phyloP scores from a whole-genome alignment of 768 basidiomycete species.

The Tylopilus vinaceipallidus region DNA sequence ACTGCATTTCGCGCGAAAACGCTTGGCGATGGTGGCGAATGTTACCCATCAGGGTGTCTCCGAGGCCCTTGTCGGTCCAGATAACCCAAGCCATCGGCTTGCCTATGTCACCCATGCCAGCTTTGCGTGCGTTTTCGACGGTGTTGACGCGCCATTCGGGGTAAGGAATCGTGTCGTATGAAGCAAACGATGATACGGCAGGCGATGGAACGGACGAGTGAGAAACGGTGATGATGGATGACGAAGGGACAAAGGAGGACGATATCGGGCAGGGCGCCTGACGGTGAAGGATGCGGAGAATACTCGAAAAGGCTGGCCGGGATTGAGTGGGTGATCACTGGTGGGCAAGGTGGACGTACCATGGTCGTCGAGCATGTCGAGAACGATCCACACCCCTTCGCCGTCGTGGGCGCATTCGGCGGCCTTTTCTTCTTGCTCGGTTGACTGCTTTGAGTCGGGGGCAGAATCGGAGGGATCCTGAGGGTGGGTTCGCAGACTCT shows the following conservation, averaged over 20 bases:
- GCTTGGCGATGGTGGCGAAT: constrained; percentile 23
- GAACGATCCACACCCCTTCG: constrained; percentile 48
- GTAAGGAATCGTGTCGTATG: constrained; percentile 46
- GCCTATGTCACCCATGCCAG: constrained; percentile 58
- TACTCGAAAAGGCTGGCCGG: constrained; percentile 42
- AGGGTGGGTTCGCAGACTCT: constrained; percentile 5
- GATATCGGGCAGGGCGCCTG: constrained; percentile 33
- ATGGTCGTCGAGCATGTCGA: constrained; percentile 50
- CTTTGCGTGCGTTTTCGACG: constrained; percentile 49
- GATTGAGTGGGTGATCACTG: not conserved
- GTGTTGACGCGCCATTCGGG: constrained; percentile 64
- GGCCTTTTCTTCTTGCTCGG: constrained; percentile 5
- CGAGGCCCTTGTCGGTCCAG: constrained; percentile 29
- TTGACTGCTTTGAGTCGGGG: constrained; percentile 1
- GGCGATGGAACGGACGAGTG: constrained; percentile 20
- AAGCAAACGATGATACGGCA: constrained; percentile 19
- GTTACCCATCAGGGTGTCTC: constrained; percentile 19
- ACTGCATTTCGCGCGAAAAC: constrained; percentile 24
- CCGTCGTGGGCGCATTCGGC: constrained; percentile 5
- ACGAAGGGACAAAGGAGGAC: constrained; percentile 42
- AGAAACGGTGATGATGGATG: constrained; percentile 59
- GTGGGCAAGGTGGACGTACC: constrained; percentile 26
- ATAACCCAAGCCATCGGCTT: constrained; percentile 51
- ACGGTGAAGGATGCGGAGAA: constrained; percentile 54
- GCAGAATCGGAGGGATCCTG: constrained; percentile 2